Conservation (phyloP, 495 filamentous ascomycete species). For the Penicillium samsonianum region DNA sequence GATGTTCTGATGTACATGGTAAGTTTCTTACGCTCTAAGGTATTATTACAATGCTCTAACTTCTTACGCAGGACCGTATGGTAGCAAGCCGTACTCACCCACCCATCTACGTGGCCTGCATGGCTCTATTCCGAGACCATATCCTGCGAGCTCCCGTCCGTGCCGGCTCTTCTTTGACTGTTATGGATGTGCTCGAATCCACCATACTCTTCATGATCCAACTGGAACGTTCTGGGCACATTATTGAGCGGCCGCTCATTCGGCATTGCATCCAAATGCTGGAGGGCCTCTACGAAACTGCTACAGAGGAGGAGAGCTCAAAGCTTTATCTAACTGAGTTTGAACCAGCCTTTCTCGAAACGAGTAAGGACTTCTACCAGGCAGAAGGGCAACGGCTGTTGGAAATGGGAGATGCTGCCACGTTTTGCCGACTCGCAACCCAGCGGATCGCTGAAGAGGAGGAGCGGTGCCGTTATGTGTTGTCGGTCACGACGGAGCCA, state of each 20-base stretch:
- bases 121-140: slow-evolving; percentile 83
- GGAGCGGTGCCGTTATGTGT: slow-evolving; percentile 75
- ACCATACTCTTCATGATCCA: slow-evolving; percentile 89
- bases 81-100: slow-evolving; percentile 72
- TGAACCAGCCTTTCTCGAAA: slow-evolving; percentile 71
- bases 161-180: slow-evolving; percentile 43
- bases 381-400: slow-evolving; percentile 72
- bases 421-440: slow-evolving; percentile 77
- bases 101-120: slow-evolving; percentile 78
- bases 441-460: slow-evolving; percentile 77
- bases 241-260: slow-evolving; percentile 80
- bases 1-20: slow-evolving; percentile 99
- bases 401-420: slow-evolving; percentile 73
- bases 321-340: slow-evolving; percentile 86
- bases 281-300: slow-evolving; percentile 81
- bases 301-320: slow-evolving; percentile 64
- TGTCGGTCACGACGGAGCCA: slow-evolving; percentile 65
- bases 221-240: slow-evolving; percentile 87
- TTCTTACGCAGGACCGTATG: slow-evolving; percentile 63
- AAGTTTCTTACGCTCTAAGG: slow-evolving; percentile 21
- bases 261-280: slow-evolving; percentile 88
- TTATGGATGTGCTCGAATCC: slow-evolving; percentile 72
- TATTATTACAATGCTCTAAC: slow-evolving; percentile 4
- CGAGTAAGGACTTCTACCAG: slow-evolving; percentile 73
- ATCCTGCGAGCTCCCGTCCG: slow-evolving; percentile 62